Evolutionary conservation across 192 early-diverging fungal genomes (phyloP).

Genomic region (Linnemannia hyalina): DNA sequence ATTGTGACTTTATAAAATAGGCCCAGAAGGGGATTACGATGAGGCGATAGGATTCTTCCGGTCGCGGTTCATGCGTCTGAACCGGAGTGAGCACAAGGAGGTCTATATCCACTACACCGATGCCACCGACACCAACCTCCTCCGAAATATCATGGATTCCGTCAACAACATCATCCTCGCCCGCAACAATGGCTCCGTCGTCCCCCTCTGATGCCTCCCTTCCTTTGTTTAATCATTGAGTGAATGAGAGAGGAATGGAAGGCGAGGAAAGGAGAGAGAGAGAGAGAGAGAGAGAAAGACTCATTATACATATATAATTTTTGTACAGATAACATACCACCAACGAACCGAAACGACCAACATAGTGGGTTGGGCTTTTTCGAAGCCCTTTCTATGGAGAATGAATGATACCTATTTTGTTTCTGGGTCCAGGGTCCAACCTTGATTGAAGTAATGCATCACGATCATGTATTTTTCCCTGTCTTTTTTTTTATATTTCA

Average conservation of each 20-base stretch:
- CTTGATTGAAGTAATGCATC: neutral
- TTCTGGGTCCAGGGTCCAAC: neutral
- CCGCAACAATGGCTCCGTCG: constrained; percentile 22
- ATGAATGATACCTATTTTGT: neutral
- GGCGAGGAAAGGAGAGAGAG: too few species aligned
- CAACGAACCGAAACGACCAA: too few species aligned
- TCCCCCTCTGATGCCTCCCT: neutral
- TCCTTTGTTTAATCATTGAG: neutral
- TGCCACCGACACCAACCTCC: constrained; percentile 65
- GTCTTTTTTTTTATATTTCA: neutral
- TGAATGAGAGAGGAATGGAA: too few species aligned
- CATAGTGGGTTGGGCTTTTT: too few species aligned
- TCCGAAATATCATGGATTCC: constrained; percentile 63
- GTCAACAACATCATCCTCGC: constrained; percentile 50
- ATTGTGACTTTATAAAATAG: constrained; percentile 17
- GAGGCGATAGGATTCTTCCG: constrained; percentile 59
- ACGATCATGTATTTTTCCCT: neutral
- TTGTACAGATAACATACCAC: too few species aligned
- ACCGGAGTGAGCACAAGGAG: constrained; percentile 60
- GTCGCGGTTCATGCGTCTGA: constrained; percentile 61
- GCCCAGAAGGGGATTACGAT: constrained; percentile 46
- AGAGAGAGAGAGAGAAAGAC: too few species aligned
- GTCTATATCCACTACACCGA: constrained; percentile 69
- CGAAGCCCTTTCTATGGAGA: too few species aligned
- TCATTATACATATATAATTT: neutral